Evolutionary conservation across 164 flowering plant genomes (phyloP), one percentile per base, ranked within the genome.

Genomic region (Tetracentron sinense): DNA sequence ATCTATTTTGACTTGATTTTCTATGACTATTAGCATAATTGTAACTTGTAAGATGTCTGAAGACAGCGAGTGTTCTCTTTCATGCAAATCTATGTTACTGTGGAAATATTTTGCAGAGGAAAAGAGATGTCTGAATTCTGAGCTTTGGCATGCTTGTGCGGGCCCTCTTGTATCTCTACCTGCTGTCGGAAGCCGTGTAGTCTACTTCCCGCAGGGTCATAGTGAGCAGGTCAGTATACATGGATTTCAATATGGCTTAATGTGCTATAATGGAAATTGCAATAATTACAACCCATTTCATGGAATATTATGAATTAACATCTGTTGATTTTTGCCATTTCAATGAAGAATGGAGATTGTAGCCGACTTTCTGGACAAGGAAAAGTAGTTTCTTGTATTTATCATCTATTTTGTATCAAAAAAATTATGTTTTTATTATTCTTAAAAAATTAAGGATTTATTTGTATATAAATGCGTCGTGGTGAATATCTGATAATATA

Each of bases 121-220:
- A 60, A 87, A 74, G 77, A 75, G 83, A 73, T 83, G 79, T 62
- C 71, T 87, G 60, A 89, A 92, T 71, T 92, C 96, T 52, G 97
- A 92, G 69, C 96, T 92, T 22, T 92, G 97, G 97, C 97, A 92
- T 79, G 97, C 97, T 22, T 92, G 97, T 79, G 97, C 97, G 31
- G 97, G 97, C 42, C 97, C 97, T 72, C 96, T 92, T 64, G 96
- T 92, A 63, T 92, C 97, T 50, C 74, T 92, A 28, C 97, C 97
- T 26, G 83, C 89, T 56, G 77, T 87, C 61, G 97, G 97, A 60
- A 87, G 94, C 75, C 82, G 91, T 6, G 96, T 91, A 28, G 97
- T 91, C 47, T 91, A 91, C 71, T 91, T 91, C 47, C 91, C 97
- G 1, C 97, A 91, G 68, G 97, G 97, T 54, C 96, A 91, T 49